phyloP scores from a whole-genome alignment of 345 rosid species.

The Aquilaria malaccensis region DNA sequence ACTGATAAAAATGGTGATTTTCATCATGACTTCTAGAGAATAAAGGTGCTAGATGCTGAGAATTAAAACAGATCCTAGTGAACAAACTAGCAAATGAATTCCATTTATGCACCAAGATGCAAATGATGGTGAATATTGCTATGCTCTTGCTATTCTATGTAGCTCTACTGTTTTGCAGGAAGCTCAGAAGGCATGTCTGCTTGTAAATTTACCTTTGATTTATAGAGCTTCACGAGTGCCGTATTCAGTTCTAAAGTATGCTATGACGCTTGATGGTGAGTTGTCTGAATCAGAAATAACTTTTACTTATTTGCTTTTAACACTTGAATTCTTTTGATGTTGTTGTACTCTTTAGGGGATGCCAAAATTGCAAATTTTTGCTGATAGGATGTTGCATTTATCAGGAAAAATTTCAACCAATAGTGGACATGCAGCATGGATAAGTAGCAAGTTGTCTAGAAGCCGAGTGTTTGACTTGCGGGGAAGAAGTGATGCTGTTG shows the following conservation, averaged over 20 bases:
- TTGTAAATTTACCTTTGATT: conserved; percentile 84
- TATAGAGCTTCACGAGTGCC: conserved; percentile 85
- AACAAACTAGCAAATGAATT: no score
- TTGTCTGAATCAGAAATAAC: conserved; percentile 1
- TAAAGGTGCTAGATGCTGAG: no score
- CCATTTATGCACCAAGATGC: no score
- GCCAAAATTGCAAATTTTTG: neutral
- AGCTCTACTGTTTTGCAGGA: conserved; percentile 33
- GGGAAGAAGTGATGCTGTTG: conserved; percentile 81
- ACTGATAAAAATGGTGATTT: no score
- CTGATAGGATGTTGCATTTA: conserved; percentile 8
- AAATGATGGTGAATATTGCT: no score
- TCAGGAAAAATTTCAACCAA: conserved; percentile 91
- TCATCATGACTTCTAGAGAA: no score
- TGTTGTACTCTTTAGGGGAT: no score
- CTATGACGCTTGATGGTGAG: conserved; percentile 96
- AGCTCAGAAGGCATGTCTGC: conserved; percentile 71
- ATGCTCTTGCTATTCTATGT: no score
- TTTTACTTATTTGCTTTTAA: neutral
- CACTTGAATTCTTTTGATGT: no score
- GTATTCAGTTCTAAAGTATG: conserved; percentile 89
- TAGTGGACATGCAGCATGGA: conserved; percentile 94
- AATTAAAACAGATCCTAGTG: no score
- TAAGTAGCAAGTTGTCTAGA: conserved; percentile 81
- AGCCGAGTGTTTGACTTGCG: conserved; percentile 73